These are phyloP conservation scores for Quercus tomentella DNA, from an alignment of 331 rosid species.

Conservation along the genomic window DNA sequence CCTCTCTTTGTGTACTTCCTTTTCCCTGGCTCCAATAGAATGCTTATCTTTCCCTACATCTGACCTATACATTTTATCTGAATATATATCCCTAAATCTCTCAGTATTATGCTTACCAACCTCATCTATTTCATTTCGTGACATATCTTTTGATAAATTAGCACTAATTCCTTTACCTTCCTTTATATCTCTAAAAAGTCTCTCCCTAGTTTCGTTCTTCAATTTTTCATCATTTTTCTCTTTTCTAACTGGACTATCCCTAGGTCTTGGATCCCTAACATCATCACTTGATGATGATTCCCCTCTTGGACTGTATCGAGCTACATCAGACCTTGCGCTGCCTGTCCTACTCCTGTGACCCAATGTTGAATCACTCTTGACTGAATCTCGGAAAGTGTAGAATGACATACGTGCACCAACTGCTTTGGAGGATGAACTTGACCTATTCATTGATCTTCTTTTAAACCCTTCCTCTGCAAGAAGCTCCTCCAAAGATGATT, in stretches of 20 bases:
- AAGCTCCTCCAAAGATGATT: slow-evolving; percentile 80
- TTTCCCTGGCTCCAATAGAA: slow-evolving; percentile 10
- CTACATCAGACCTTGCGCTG: slow-evolving; percentile 21
- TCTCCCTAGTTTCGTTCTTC: slow-evolving; percentile 21
- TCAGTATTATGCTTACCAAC: slow-evolving; percentile 25
- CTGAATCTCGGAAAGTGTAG: neutral
- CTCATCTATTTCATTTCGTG: slow-evolving; percentile 21
- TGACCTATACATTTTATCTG: slow-evolving; percentile 20
- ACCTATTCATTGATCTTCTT: slow-evolving; percentile 38
- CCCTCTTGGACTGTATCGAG: neutral
- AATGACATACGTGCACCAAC: slow-evolving; percentile 25
- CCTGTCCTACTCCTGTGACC: slow-evolving; percentile 24
- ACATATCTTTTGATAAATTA: neutral
- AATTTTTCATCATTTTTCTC: slow-evolving; percentile 16
- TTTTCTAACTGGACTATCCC: slow-evolving; percentile 16
- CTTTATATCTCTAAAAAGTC: slow-evolving; percentile 1
- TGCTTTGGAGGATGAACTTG: slow-evolving; percentile 44
- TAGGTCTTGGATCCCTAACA: slow-evolving; percentile 2
- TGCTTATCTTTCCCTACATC: slow-evolving; percentile 4
- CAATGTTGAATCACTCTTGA: slow-evolving; percentile 12
- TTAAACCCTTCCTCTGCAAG: slow-evolving; percentile 79
- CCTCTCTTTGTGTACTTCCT: slow-evolving; percentile 18
- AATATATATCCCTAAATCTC: slow-evolving; percentile 26
- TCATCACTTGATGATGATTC: slow-evolving; percentile 2
- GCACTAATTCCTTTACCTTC: slow-evolving; percentile 12